Base-by-base conservation (phyloP, 768 basidiomycete species). In the Mycena alexandri region DNA sequence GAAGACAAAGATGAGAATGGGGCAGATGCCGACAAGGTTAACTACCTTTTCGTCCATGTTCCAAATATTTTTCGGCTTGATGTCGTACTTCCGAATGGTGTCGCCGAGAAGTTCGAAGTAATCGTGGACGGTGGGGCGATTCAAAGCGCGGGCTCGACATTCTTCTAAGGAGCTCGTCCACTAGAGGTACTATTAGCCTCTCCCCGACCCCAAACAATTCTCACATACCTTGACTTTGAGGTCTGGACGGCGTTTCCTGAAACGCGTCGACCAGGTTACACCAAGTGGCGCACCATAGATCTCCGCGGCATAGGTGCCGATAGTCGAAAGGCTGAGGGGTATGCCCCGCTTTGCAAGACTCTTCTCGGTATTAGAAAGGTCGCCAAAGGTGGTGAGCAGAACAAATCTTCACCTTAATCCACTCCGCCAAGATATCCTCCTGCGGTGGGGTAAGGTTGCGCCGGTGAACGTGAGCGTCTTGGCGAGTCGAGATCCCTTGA, bases 391-490 rank as follows among this genome's bases (percentile, higher is more conserved):
- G 3, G 33, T 25, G 36, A 52, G 44, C 3, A 44, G n/a, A n/a
- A n/a, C n/a, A n/a, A n/a, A 46, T 36, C n/a, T 59, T 29, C 38
- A 67, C 65, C 59, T 67, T 67, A 22, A 57, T 47, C 56, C 59
- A 48, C 33, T 67, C 59, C 2, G 33, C 41, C 16, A 67, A 21
- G 14, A 67, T 22, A 48, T 53, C 46, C 36, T 67, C 52, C 46
- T 60, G 51, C 5, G 65, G 43, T 14, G 38, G 22, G n/a, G 59
- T 36, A 48, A 67, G 58, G 24, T 29, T 48, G 51, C 65, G 65
- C 59, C 61, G 43, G 34, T 61, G 59, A 21, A 34, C 33, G 22
- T 67, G 58, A 17, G 52, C 65, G 3, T 67, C 65, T 10, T 33
- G 34, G 29, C 46, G 65, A 21, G 34, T 48, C 19, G 14, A 16